Conservation (phyloP, 768 basidiomycete species). For the Leucosporidium yakuticum region DNA sequence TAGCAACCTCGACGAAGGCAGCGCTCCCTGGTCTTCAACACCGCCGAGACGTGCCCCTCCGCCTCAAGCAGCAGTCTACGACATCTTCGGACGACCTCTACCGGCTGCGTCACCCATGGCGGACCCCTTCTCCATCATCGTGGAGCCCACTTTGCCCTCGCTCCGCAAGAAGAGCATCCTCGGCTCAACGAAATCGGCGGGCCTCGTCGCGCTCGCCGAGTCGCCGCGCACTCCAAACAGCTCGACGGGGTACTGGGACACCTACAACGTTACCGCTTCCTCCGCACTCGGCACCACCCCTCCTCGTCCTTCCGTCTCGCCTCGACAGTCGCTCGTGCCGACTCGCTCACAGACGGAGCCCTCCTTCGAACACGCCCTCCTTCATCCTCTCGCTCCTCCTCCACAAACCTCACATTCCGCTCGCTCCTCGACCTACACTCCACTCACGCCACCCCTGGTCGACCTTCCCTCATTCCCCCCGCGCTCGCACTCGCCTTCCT, state of each 20-base stretch:
- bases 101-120: background rate
- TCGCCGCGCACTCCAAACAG: background rate
- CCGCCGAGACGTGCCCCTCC: background rate
- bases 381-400: background rate
- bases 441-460: too few species aligned
- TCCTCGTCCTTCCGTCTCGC: background rate
- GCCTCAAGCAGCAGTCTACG: background rate
- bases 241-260: background rate
- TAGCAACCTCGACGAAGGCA: background rate
- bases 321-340: background rate
- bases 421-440: too few species aligned
- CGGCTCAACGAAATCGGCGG: background rate
- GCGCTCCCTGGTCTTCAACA: background rate
- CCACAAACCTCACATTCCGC: background rate
- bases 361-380: background rate
- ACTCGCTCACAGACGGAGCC: background rate
- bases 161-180: background rate
- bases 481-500: too few species aligned
- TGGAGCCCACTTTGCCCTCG: background rate
- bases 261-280: background rate
- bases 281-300: background rate
- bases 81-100: slow-evolving; percentile 9
- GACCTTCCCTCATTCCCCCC: too few species aligned
- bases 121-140: background rate
- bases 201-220: background rate